Base-by-base conservation (phyloP, 139 green algal species). In the Chlorella sp. region DNA sequence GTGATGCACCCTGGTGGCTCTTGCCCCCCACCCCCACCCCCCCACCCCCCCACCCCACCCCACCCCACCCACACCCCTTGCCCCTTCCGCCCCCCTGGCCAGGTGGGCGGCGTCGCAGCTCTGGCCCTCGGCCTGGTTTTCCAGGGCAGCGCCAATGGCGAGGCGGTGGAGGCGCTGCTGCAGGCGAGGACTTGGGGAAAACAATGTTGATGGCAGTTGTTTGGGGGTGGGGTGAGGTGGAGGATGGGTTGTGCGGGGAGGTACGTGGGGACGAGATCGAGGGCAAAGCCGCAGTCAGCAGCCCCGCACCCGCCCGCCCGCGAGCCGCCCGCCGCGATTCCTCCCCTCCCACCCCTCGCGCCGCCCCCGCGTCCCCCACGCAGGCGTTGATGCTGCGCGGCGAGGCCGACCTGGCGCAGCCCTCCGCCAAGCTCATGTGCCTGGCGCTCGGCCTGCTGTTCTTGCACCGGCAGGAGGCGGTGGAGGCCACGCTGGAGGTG, bases 371-470 rank as follows among this genome's bases (percentile, higher is more conserved):
- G 14, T 65, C 3, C 59, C 2, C 19, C 53, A 31, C 61, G 29
- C 85, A 97, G 85, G 90, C 88, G n/a, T 82, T 98, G 29, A 98
- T 98, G 94, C 78, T 90, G 43, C 87, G 95, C 21, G 76, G 73
- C 25, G 91, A 97, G 74, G 64, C 84, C 12, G 93, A 99, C 71
- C 85, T 99, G 48, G 73, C 56, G 40, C 65, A 92, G 63, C 87
- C 91, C 2, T 89, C 86, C 58, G 94, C 88, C 58, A 92, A 90
- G 81, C 87, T 94, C 53, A 73, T 99, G 77, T 88, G 81, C 69
- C 83, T 99, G 25, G 91, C 88, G 3, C 89, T 99, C 53, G 96
- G 93, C 25, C 90, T 99, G 66, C 88, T 99, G 33, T 99, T 99
- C 85, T 86, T 99, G 65, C 89, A 93, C 48, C 88, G 91, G 63